A percentile compares a stretch with the other conserved stretches of the same genome.
Evolutionary conservation across 2,329 filamentous ascomycete species (phyloP).

Genomic region (Verticillium klebahnii): DNA sequence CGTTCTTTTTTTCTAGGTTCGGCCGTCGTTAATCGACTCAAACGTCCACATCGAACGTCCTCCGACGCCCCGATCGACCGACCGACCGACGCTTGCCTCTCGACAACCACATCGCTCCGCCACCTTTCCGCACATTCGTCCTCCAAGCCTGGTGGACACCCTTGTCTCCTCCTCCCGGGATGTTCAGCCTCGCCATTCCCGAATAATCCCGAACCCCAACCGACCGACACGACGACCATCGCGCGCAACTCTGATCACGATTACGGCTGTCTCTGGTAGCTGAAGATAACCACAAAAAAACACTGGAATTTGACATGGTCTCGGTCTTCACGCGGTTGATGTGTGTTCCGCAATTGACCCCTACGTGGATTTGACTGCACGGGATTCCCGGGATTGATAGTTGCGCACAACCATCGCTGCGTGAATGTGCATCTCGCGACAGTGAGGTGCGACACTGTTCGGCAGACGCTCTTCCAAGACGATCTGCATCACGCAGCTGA

Average conservation of each 20-base stretch:
- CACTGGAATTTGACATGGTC: conserved; percentile 15
- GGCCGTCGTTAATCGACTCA: conserved; percentile 72
- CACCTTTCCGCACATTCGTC: background rate
- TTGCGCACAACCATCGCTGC: background rate
- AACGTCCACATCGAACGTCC: conserved; percentile 4
- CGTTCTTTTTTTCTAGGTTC: conserved; percentile 75
- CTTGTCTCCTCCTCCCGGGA: background rate
- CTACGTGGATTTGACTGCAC: background rate
- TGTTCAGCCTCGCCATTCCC: conserved; percentile 10
- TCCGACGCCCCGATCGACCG: conserved; percentile 2
- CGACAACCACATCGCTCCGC: conserved; percentile 1
- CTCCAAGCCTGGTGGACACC: background rate
- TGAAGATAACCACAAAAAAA: conserved; percentile 17
- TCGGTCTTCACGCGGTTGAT: conserved; percentile 7
- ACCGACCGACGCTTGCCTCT: background rate
- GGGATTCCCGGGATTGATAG: background rate
- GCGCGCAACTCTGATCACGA: conserved; percentile 14
- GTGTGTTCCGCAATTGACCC: conserved; percentile 2
- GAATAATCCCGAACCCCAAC: conserved; percentile 11
- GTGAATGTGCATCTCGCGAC: background rate
- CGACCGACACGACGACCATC: conserved; percentile 10
- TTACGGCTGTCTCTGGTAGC: conserved; percentile 17
- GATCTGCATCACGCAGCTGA: background rate
- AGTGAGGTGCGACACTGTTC: background rate
- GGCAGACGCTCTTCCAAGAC: background rate